Evolutionary conservation across 2,329 filamentous ascomycete genomes (phyloP), one percentile per base, ranked within the genome.

Genomic region (Aspergillus carbonarius): DNA sequence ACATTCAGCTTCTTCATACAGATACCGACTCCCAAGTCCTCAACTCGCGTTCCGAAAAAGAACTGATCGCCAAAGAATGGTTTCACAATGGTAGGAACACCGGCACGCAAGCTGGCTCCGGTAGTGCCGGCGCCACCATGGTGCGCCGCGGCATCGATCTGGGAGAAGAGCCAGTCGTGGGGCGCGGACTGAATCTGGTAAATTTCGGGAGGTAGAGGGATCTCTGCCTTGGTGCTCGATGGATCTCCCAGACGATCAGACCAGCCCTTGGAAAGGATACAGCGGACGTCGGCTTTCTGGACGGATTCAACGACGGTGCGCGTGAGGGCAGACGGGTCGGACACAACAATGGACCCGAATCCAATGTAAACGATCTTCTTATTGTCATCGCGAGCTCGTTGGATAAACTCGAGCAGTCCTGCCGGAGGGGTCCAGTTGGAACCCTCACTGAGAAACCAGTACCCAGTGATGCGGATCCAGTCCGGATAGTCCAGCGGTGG

Each of bases 61-160:
- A 90, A 97, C 72, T 99, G 95, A 68, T 99, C 95, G 5, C 95
- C 95, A 71, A 99, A 99, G 80, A 98, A 99, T 0, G 95, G 95
- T 61, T 93, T 91, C 71, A 98, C 90, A 63, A 99, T 93, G 0
- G 95, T 98, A 0, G 95, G 95, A 5, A 96, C 86, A 2, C 95
- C 95, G 0, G 93, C 93, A 54, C 95, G 85, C 50, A 99, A 80
- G 73, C 92, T 96, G 0, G 95, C 95, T 1, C 95, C 95, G 0
- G 95, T 99, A 0, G 95, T 99, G 1, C 95, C 95, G 4, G 92
- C 91, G 5, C 95, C 95, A 49, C 95, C 95, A 70, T 99, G 95
- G 72, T 99, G 95, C 7, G 91, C 92, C 3, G 91, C 93, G 4
- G 93, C 95, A 70, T 99, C 95, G 57, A 99, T 91, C 71, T 96